Base-by-base conservation (phyloP, 2,329 filamentous ascomycete genomes). In the Scleromitrula shiraiana region DNA sequence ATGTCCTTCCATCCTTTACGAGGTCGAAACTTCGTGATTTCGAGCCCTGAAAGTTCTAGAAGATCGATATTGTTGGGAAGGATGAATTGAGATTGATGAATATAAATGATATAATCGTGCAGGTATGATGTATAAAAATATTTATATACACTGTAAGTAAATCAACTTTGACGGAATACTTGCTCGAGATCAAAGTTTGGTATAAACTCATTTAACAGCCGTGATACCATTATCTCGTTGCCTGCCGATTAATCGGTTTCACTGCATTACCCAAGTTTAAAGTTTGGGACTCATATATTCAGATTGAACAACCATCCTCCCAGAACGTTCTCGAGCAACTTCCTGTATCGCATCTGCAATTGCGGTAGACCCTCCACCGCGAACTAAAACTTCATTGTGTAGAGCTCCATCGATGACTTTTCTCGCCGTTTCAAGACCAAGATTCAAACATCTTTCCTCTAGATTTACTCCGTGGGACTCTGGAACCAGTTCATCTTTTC, bases 401-500 rank as follows among this genome's bases (percentile, higher is more conserved):
- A 76, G 74, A 30, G 77, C 77, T 36, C 68, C 66, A 6, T 61
- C 61, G 27, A 79, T 67, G 23, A 65, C 65, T 43, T 64, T 66
- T 53, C 65, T 71, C 53, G 70, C 65, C 15, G 73, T 71, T 10
- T 63, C 62, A 15, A 82, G 50, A 1, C 69, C 68, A 19, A 78
- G 60, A 17, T 74, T 68, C 48, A 62, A 50, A 55, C 76, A 80
- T 46, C 70, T 67, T 50, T 68, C 62, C 44, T 70, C 64, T 6
- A 81, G 64, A 41, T 64, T 59, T 27, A 68, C 62, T 10, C 69
- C 72, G 47, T 80, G 75, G 37, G 70, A 66, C 20, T 65, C 62
- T 0, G 77, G 78, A 1, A 82, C 78, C 15, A 82, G 60, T 59
- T 82, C 78, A 54, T 81, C 78, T 51, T 70, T 76, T 3, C 70